Percentiles rank a stretch among this genome's conserved stretches.
Conservation (phyloP, 163 green algal species). For the Scenedesmus sp. region DNA sequence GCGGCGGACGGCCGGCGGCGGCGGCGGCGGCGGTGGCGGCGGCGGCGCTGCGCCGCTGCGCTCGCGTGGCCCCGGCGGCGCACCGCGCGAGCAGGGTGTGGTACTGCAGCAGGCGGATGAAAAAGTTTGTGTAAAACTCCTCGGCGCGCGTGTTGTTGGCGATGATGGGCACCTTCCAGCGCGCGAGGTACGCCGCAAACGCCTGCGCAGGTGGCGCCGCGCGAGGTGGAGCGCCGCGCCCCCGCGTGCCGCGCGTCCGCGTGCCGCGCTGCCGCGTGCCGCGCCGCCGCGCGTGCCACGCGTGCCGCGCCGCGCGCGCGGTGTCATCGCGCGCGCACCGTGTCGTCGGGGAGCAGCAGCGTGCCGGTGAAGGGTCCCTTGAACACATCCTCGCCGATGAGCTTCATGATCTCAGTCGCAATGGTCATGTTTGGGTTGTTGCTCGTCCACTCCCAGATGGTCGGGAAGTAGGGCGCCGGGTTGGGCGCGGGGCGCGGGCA, state of each 20-base stretch:
- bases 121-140: conserved; percentile 35
- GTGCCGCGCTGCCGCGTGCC: too few species aligned
- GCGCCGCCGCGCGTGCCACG: too few species aligned
- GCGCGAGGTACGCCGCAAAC: conserved; percentile 11
- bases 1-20: too few species aligned
- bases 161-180: neutral
- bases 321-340: neutral
- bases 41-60: too few species aligned
- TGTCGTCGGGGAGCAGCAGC: conserved; percentile 10
- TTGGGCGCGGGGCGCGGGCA: conserved; percentile 8
- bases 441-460: conserved; percentile 13
- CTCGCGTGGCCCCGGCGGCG: too few species aligned
- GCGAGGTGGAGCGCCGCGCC: too few species aligned
- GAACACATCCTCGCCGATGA: conserved; percentile 11
- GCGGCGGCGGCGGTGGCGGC: too few species aligned
- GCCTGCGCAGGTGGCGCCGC: too few species aligned
- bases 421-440: conserved; percentile 25
- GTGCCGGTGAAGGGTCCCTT: conserved; percentile 17
- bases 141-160: conserved; percentile 5
- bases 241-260: too few species aligned
- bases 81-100: conserved; percentile 21
- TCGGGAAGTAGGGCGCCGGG: conserved; percentile 15
- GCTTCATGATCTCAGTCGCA: conserved; percentile 2
- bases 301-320: too few species aligned
- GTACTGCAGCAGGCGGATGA: conserved; percentile 25